Evolutionary conservation across 129 eudicot species (phyloP), one percentile per base, ranked within the genome.

Genomic region (Flaveria robusta): DNA sequence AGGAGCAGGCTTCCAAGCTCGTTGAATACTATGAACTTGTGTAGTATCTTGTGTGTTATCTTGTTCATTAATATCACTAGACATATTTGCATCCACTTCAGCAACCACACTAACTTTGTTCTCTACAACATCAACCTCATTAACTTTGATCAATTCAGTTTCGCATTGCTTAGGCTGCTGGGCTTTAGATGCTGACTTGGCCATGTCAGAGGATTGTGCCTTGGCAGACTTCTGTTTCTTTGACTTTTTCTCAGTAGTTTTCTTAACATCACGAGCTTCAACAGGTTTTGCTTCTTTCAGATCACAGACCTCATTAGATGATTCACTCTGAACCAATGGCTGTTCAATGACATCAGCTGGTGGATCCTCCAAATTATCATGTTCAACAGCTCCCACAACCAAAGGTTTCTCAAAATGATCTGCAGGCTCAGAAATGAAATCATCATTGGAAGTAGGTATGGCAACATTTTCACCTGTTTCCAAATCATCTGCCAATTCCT

Each of bases 1-100:
- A 39, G 91, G 94, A 41, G 99, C 91, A 64, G 91, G 99, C 83
- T 94, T 94, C 99, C 99, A 94, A 7, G 92, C 96, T 37, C 90
- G 85, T 64, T 76, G 92, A 14, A 82, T 82, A 42, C 87, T 67
- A 66, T 80, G 66, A 56, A 64, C 80, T 70, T 80, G 90, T 23
- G 81, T 37, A 75, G 68, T 80, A 50, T 77, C 31, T 74, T 82
- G 86, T 19, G 80, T 26, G 39, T 56, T 68, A 47, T 34, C 39
- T 34, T 34, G 39, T 34, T n/a, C n/a, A n/a, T 22, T 68, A 47
- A 54, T 82, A 41, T 62, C 85, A 50, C 34, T 52, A 50, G 49
- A 46, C 45, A 47, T 42, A 34, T 27, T 22, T 16, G 49, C 76
- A 31, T 79, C 54, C 46, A 66, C 70, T 52, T 66, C 49, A 39